These are phyloP conservation scores for Xylaria sp. DNA, from an alignment of 495 filamentous ascomycete species.

Conservation along the genomic window DNA sequence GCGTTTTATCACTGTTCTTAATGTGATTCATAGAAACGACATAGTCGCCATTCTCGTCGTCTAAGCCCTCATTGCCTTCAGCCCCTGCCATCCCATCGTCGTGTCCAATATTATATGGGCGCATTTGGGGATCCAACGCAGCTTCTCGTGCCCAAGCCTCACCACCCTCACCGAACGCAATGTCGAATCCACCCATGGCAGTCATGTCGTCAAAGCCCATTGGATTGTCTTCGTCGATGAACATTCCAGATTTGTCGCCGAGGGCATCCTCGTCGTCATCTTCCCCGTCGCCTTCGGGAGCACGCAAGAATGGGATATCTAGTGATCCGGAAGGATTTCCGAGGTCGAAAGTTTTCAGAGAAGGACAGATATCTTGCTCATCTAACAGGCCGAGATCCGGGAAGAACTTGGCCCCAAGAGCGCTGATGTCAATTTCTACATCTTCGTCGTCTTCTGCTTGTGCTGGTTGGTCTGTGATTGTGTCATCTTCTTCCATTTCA, in stretches of 20 bases:
- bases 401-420: conserved; percentile 82
- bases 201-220: conserved; percentile 84
- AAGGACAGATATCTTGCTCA: conserved; percentile 91
- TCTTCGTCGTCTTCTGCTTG: conserved; percentile 62
- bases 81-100: conserved; percentile 61
- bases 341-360: conserved; percentile 89
- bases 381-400: conserved; percentile 79
- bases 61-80: conserved; percentile 67
- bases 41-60: conserved; percentile 67
- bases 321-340: conserved; percentile 83
- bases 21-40: conserved; percentile 73
- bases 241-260: conserved; percentile 71
- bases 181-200: conserved; percentile 76
- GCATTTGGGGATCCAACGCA: conserved; percentile 67
- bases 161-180: conserved; percentile 78
- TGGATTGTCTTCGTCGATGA: conserved; percentile 81
- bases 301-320: conserved; percentile 91
- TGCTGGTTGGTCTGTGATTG: conserved; percentile 46
- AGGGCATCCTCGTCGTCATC: conserved; percentile 64
- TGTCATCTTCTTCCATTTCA: conserved; percentile 48
- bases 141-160: conserved; percentile 76
- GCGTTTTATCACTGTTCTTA: conserved; percentile 64
- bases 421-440: conserved; percentile 76
- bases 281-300: conserved; percentile 69
- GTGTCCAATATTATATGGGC: conserved; percentile 62